Percentiles rank a stretch among this genome's conserved stretches.
Evolutionary conservation across 73 alveolate species (phyloP).

Genomic region (Tetrahymena elliotti): DNA sequence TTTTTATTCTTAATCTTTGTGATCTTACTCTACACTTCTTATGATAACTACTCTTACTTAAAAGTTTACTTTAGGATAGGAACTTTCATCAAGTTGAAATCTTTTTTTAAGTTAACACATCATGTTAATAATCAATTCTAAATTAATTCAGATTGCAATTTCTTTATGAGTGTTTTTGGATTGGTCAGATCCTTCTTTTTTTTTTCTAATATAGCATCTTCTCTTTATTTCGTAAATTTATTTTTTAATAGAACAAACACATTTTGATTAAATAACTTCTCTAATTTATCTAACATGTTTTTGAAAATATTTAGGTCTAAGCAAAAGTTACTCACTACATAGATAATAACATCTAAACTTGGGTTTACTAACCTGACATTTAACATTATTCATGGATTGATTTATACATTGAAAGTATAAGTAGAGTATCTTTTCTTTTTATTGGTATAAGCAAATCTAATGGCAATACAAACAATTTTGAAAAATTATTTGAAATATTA

Average conservation of each 20-base stretch:
- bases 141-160: background rate
- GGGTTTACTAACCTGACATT: background rate
- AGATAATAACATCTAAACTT: background rate
- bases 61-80: background rate
- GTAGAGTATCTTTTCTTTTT: background rate
- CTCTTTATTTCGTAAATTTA: background rate
- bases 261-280: too few species aligned
- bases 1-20: background rate
- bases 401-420: background rate
- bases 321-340: background rate
- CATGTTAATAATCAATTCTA: background rate
- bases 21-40: background rate
- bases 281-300: background rate
- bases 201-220: background rate
- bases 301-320: background rate
- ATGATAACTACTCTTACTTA: background rate
- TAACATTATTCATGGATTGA: background rate
- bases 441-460: background rate
- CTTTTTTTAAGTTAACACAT: background rate
- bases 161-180: background rate
- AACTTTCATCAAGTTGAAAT: background rate
- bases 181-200: background rate
- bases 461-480: background rate
- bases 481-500: background rate
- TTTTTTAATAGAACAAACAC: too few species aligned